A percentile compares a stretch with the other conserved stretches of the same genome.
Evolutionary conservation across 495 filamentous ascomycete genomes (phyloP).

Genomic region (Schizothecium vesticola): DNA sequence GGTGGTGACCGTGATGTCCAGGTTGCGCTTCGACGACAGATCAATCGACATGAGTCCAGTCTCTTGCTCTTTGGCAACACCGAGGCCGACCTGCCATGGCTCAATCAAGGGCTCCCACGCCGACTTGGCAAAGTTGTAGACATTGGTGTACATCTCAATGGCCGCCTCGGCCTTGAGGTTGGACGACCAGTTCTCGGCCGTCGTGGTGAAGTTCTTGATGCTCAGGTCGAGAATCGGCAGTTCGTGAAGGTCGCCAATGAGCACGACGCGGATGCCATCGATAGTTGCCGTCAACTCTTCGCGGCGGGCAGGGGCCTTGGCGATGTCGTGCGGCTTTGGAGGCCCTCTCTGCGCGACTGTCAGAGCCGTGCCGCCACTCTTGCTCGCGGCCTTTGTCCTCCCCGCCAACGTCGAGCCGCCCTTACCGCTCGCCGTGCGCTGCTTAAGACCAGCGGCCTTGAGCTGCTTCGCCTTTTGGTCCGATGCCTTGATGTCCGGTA

Average conservation of each 20-base stretch:
- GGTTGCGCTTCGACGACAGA: constrained; percentile 75
- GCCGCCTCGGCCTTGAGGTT: constrained; percentile 80
- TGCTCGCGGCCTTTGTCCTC: constrained; percentile 22
- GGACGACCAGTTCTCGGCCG: constrained; percentile 84
- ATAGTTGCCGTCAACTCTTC: constrained; percentile 81
- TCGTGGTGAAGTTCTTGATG: constrained; percentile 80
- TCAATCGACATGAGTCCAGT: constrained; percentile 78
- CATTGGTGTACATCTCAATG: constrained; percentile 88
- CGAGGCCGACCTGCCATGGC: constrained; percentile 90
- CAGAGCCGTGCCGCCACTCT: constrained; percentile 15
- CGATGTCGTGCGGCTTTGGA: constrained; percentile 31
- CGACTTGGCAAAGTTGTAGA: constrained; percentile 98
- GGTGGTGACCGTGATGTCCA: constrained; percentile 89
- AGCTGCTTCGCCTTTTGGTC: constrained; percentile 61
- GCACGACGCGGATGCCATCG: constrained; percentile 83
- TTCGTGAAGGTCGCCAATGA: constrained; percentile 94
- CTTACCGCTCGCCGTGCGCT: constrained; percentile 60
- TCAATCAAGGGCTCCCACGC: constrained; percentile 96
- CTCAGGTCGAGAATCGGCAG: constrained; percentile 90
- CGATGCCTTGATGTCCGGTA: constrained; percentile 30
- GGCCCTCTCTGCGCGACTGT: constrained; percentile 3
- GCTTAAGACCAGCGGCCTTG: constrained; percentile 51
- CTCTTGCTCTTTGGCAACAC: constrained; percentile 71
- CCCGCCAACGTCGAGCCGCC: constrained; percentile 54
- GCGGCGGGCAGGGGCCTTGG: constrained; percentile 37